These are phyloP conservation scores for Truncatella angustata DNA, from an alignment of 2,329 filamentous ascomycete genomes.

Conservation along the genomic window DNA sequence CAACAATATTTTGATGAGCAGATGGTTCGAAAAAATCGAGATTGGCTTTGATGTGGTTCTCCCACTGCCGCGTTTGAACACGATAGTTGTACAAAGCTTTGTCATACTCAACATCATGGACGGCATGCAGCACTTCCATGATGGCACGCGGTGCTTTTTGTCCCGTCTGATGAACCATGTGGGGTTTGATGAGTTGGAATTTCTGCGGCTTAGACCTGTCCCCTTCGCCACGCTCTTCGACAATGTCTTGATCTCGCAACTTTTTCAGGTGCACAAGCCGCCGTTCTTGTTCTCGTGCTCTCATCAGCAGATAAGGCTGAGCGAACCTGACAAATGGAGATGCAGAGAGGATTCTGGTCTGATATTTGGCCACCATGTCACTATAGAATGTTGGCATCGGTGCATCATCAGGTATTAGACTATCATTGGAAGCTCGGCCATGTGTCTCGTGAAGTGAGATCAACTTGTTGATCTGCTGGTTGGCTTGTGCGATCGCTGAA, in stretches of 20 bases:
- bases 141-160: slow-evolving; percentile 81
- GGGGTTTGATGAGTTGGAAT: slow-evolving; percentile 89
- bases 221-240: slow-evolving; percentile 53
- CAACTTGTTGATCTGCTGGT: slow-evolving; percentile 22
- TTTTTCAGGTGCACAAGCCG: slow-evolving; percentile 78
- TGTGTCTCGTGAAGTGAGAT: slow-evolving; percentile 44
- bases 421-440: slow-evolving; percentile 43
- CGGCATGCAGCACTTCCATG: slow-evolving; percentile 89
- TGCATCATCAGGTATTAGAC: slow-evolving; percentile 70
- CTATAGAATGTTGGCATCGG: slow-evolving; percentile 92
- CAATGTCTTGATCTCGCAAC: slow-evolving; percentile 72
- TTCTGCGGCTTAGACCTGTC: slow-evolving; percentile 66
- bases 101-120: slow-evolving; percentile 95
- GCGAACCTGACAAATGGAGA: slow-evolving; percentile 96
- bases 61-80: slow-evolving; percentile 94
- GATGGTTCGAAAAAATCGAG: slow-evolving; percentile 90
- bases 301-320: slow-evolving; percentile 89
- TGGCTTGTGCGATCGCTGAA: slow-evolving; percentile 14
- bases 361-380: slow-evolving; percentile 89
- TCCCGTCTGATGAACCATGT: slow-evolving; percentile 87
- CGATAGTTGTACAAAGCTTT: slow-evolving; percentile 91
- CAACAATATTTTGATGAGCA: slow-evolving; percentile 93
- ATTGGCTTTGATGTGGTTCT: slow-evolving; percentile 87
- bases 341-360: slow-evolving; percentile 89
- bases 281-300: slow-evolving; percentile 85